Evolutionary conservation across 768 basidiomycete genomes (phyloP).

Genomic region (Clitopilus passeckerianus): DNA sequence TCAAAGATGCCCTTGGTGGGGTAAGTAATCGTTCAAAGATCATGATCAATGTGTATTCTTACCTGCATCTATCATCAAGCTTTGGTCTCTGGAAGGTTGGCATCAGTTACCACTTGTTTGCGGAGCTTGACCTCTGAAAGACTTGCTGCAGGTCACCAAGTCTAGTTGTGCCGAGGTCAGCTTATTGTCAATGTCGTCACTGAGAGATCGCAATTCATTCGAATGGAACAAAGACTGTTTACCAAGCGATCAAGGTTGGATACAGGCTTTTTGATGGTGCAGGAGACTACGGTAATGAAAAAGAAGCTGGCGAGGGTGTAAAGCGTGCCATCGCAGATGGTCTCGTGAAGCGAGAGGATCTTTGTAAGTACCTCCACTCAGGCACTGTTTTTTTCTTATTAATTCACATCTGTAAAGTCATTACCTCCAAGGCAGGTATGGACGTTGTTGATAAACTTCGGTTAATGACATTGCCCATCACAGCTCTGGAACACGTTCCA

Average conservation of each 20-base stretch:
- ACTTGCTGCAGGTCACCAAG: conserved; percentile 53
- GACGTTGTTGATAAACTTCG: background rate
- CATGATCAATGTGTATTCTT: conserved; percentile 7
- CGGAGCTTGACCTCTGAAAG: conserved; percentile 12
- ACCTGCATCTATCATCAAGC: conserved; percentile 22
- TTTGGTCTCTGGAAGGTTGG: conserved; percentile 70
- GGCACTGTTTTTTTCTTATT: background rate
- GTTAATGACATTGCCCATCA: background rate
- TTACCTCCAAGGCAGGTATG: conserved; percentile 69
- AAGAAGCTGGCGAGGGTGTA: conserved; percentile 77
- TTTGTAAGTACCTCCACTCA: conserved; percentile 50
- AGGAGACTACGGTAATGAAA: conserved; percentile 87
- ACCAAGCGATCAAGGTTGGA: conserved; percentile 80
- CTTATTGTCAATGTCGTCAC: background rate
- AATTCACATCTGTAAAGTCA: conserved; percentile 39
- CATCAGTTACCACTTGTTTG: conserved; percentile 26
- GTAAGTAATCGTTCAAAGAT: conserved; percentile 29
- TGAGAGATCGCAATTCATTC: background rate
- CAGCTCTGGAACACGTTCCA: conserved; percentile 91
- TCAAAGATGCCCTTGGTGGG: conserved; percentile 67
- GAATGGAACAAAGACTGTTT: conserved; percentile 58
- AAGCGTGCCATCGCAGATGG: conserved; percentile 75
- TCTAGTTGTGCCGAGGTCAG: conserved; percentile 55
- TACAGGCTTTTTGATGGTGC: conserved; percentile 87
- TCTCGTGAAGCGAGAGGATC: conserved; percentile 81